Evolutionary conservation across 1,284 basidiomycete species (phyloP).

Genomic region (Peniophora sp.): DNA sequence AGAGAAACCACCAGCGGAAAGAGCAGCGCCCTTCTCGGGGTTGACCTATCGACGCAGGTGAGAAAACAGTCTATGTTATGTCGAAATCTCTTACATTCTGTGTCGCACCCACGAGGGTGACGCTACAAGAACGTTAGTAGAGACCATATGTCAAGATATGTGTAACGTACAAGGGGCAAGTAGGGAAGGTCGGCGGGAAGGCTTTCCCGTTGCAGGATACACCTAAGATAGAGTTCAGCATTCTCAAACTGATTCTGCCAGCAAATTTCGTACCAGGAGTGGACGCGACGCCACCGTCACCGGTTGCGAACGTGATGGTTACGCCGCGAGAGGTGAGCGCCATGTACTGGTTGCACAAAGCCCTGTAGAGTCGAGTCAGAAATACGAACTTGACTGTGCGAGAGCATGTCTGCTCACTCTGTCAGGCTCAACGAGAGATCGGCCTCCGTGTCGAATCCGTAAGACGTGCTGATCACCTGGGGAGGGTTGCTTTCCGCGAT

Average conservation of each 20-base stretch:
- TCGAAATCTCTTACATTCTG: slow-evolving; percentile 15
- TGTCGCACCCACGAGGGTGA: slow-evolving; percentile 53
- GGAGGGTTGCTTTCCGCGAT: slow-evolving; percentile 13
- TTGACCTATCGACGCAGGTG: slow-evolving; percentile 15
- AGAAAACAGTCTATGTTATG: too few species aligned
- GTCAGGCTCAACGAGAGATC: neutral
- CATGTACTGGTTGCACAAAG: slow-evolving; percentile 38
- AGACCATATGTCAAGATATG: neutral
- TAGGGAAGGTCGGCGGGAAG: slow-evolving; percentile 27
- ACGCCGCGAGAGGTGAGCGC: slow-evolving; percentile 54
- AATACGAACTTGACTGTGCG: neutral
- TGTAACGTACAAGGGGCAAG: slow-evolving; percentile 9
- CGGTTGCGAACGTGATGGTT: slow-evolving; percentile 38
- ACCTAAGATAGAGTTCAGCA: neutral
- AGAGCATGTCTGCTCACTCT: neutral
- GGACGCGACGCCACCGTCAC: slow-evolving; percentile 28
- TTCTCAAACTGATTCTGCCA: too few species aligned
- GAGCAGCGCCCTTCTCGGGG: slow-evolving; percentile 40
- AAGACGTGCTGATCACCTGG: slow-evolving; percentile 11
- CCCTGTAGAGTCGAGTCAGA: slow-evolving; percentile 27
- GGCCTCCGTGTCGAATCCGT: neutral
- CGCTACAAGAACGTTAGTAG: slow-evolving; percentile 37
- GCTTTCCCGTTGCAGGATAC: slow-evolving; percentile 9
- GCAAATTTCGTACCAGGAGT: too few species aligned
- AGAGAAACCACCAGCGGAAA: slow-evolving; percentile 40